Evolutionary conservation across 345 rosid species (phyloP).

Genomic region (Eucalyptus sideroxylon): DNA sequence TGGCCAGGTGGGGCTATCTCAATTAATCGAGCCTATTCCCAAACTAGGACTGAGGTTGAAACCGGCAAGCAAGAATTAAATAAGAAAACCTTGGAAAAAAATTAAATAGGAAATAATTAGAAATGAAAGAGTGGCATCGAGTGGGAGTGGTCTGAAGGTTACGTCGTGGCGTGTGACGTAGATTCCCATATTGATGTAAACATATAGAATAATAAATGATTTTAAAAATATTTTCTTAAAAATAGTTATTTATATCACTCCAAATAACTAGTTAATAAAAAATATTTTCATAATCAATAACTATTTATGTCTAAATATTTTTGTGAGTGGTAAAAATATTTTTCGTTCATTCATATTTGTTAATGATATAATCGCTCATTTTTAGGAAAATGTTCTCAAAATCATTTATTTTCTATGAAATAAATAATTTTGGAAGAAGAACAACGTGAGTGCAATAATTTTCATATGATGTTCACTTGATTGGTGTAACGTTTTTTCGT

Average conservation of each 20-base stretch:
- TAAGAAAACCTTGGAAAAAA: background rate
- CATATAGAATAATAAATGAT: background rate
- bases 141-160: background rate
- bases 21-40: background rate
- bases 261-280: background rate
- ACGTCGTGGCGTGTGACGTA: background rate
- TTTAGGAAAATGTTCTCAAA: too few species aligned
- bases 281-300: rapidly evolving
- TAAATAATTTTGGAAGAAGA: background rate
- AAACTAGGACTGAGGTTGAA: background rate
- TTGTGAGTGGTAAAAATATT: rapidly evolving
- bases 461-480: too few species aligned
- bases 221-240: background rate
- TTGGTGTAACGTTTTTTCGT: too few species aligned
- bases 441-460: too few species aligned
- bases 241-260: rapidly evolving
- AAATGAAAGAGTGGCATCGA: background rate
- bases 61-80: background rate
- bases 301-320: background rate
- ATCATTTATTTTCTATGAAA: too few species aligned
- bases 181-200: background rate
- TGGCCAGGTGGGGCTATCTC: background rate
- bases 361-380: too few species aligned
- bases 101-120: background rate
- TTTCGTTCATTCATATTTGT: too few species aligned